Conservation (phyloP, 2,329 filamentous ascomycete genomes). For the Ceratocystis papillata region DNA sequence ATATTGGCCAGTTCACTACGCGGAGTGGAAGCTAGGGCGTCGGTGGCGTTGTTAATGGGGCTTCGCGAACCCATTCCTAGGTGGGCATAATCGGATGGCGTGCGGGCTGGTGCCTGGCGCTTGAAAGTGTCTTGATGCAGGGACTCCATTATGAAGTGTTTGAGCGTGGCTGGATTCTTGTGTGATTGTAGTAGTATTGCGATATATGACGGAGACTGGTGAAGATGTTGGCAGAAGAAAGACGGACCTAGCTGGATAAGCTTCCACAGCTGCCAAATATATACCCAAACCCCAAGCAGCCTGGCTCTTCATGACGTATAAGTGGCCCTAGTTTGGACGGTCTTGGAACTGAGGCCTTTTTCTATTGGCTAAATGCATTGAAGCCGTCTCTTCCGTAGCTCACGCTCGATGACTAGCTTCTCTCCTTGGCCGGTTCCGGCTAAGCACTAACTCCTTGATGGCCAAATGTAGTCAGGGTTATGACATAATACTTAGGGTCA, state of each 20-base stretch:
- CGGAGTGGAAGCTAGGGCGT: background rate
- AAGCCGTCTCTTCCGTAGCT: background rate
- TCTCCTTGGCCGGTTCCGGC: constrained; percentile 2
- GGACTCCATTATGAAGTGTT: constrained; percentile 15
- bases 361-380: background rate
- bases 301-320: background rate
- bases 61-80: background rate
- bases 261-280: constrained; percentile 1
- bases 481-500: background rate
- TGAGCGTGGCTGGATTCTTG: background rate
- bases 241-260: background rate
- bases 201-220: background rate
- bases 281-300: background rate
- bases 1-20: constrained; percentile 17
- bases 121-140: constrained; percentile 24
- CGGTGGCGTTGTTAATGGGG: constrained; percentile 2
- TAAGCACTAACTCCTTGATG: too few species aligned
- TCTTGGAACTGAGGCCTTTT: constrained; percentile 6
- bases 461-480: background rate
- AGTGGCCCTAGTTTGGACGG: background rate
- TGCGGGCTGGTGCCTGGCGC: constrained; percentile 16
- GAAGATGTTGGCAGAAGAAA: background rate
- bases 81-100: constrained; percentile 18
- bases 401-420: background rate
- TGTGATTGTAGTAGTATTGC: background rate